phyloP scores from a whole-genome alignment of 768 basidiomycete species.

The Mycena floridula region DNA sequence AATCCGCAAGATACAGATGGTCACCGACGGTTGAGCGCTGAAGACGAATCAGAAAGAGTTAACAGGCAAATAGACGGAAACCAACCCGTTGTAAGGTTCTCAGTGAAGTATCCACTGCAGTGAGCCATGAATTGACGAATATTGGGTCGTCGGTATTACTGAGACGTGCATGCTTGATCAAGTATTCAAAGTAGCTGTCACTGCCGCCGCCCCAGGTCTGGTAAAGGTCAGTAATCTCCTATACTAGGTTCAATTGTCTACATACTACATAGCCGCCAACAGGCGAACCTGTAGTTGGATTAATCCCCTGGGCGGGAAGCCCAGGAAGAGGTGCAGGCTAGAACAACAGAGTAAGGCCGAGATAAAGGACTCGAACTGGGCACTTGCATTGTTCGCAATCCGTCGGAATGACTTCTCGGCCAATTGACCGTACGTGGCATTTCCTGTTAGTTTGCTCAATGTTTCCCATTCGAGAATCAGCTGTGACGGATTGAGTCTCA shows the following conservation, averaged over 20 bases:
- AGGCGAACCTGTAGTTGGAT: slow-evolving; percentile 40
- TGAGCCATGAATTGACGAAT: slow-evolving; percentile 61
- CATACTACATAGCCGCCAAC: slow-evolving; percentile 43
- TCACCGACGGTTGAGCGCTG: slow-evolving; percentile 63
- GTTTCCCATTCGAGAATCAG: slow-evolving; percentile 43
- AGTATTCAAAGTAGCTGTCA: slow-evolving; percentile 71
- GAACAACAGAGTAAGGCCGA: background rate
- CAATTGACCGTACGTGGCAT: slow-evolving; percentile 43
- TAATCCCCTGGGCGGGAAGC: slow-evolving; percentile 47
- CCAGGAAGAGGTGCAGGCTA: slow-evolving; percentile 29
- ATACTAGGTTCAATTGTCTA: slow-evolving; percentile 13
- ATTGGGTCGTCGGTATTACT: slow-evolving; percentile 58
- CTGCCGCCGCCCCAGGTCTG: slow-evolving; percentile 48
- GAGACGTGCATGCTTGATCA: slow-evolving; percentile 67
- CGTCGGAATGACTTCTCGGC: slow-evolving; percentile 39
- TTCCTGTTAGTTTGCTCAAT: slow-evolving; percentile 38
- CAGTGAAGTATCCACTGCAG: slow-evolving; percentile 70
- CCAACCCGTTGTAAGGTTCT: slow-evolving; percentile 46
- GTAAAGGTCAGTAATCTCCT: background rate
- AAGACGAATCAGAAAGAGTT: background rate
- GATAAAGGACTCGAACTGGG: background rate
- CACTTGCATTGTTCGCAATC: slow-evolving; percentile 30
- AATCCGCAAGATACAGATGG: slow-evolving; percentile 61
- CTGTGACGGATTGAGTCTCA: slow-evolving; percentile 16
- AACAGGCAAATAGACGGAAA: slow-evolving; percentile 13